A percentile compares a stretch with the other conserved stretches of the same genome.
Conservation (phyloP, 768 basidiomycete species). For the Roridomyces roridus region DNA sequence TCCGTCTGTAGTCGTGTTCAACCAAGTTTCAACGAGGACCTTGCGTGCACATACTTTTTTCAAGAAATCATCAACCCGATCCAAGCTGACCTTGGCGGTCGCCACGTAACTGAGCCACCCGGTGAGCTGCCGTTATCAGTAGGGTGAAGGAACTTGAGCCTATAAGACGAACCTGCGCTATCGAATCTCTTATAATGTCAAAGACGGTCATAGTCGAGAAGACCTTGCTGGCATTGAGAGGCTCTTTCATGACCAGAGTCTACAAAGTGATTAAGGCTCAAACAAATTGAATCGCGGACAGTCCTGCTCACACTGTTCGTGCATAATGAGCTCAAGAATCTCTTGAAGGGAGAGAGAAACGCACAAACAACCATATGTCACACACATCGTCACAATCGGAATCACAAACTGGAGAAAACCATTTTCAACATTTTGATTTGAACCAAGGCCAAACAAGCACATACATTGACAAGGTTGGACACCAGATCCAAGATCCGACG, state of each 20-base stretch:
- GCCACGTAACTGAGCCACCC: constrained; percentile 13
- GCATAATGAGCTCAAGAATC: no score
- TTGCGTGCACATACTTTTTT: constrained; percentile 43
- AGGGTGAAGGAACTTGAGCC: no score
- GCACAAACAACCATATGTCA: no score
- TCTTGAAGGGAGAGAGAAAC: no score
- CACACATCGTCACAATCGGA: no score
- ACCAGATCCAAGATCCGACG: constrained; percentile 45
- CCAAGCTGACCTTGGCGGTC: constrained; percentile 67
- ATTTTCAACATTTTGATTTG: no score
- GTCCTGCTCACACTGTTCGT: no score
- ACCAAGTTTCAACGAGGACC: no score
- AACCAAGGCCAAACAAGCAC: constrained; percentile 16
- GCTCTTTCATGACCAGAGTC: constrained; percentile 46
- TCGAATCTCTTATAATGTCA: constrained; percentile 50
- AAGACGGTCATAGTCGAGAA: constrained; percentile 65
- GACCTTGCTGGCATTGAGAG: constrained; percentile 46
- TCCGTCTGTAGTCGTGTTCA: constrained; percentile 51
- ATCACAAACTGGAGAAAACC: no score
- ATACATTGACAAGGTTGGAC: constrained; percentile 43
- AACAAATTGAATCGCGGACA: no score
- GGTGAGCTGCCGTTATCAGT: constrained; percentile 9
- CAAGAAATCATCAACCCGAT: constrained; percentile 54
- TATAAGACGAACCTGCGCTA: not conserved
- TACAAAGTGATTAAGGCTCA: not conserved